Evolutionary conservation across 2,329 filamentous ascomycete species (phyloP), one percentile per base, ranked within the genome.

Genomic region (Fusarium paranaense): DNA sequence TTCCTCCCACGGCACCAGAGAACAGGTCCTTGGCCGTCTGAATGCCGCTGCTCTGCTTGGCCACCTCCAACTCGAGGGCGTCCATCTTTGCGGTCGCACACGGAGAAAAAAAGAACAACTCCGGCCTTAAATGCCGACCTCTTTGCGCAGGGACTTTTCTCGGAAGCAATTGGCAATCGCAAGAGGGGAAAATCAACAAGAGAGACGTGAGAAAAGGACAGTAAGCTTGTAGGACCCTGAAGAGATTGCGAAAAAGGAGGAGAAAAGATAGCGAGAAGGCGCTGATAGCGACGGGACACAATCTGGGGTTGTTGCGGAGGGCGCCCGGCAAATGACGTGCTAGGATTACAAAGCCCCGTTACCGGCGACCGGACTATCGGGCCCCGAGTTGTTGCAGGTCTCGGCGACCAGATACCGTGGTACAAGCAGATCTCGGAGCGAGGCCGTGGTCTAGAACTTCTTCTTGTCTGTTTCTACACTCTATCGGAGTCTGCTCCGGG

Each of bases 21-120:
- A 96, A 93, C 68, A 99, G 87, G 84, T 99, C 97, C 87, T 98
- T 99, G 79, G 92, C 86, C 59, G 93, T 93, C 81, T 92, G 90
- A 77, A 87, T 75, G 27, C 83, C 84, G 64, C 83, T 81, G 70
- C 78, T 76, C 72, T 82, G 77, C 63, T 79, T 75, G 40, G 74
- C 56, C 59, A 66, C 73, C 64, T 85, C 82, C 50, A 82, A 60
- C 66, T 85, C 84, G 66, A 80, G 62, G 80, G 78, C 72, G 83
- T 82, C 69, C 81, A 78, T 78, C 62, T 74, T 47, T 56, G 61
- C 60, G 54, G 18, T 54, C 42, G 27, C 37, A 57, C 58, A 35
- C 50, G 22, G 52, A 42, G 59, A n/a, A 40, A 33, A 47, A 30
- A 60, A 58, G 10, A 50, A 58, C 45, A 52, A n/a, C 37, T 63